These are phyloP conservation scores for Irpex sp. DNA, from an alignment of 1,284 basidiomycete species.

Conservation along the genomic window DNA sequence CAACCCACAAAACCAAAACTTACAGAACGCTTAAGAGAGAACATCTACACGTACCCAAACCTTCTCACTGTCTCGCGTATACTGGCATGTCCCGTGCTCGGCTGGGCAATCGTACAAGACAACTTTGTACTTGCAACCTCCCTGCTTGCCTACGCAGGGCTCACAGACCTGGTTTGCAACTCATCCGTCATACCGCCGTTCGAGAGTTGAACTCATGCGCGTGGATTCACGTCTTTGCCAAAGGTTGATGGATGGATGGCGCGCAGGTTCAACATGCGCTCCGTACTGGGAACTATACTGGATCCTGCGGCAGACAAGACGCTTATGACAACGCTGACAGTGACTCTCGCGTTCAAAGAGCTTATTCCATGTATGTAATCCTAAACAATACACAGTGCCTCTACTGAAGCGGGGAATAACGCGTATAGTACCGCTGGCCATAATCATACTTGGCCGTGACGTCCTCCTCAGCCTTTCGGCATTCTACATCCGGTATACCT, in stretches of 20 bases:
- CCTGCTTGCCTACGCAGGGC: conserved; percentile 83
- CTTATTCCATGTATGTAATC: conserved; percentile 73
- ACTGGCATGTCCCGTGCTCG: conserved; percentile 83
- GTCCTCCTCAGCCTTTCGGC: conserved; percentile 85
- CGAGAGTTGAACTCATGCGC: conserved; percentile 10
- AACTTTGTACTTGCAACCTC: conserved; percentile 79
- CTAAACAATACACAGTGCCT: not conserved
- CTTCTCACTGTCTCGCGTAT: conserved; percentile 87
- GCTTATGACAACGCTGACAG: conserved; percentile 91
- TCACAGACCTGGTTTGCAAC: conserved; percentile 81
- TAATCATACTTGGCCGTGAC: conserved; percentile 89
- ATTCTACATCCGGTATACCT: conserved; percentile 92
- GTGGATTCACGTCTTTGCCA: conserved; percentile 1
- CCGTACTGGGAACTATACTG: conserved; percentile 90
- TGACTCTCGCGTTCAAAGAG: conserved; percentile 81
- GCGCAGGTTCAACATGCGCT: conserved; percentile 78
- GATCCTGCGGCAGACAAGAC: conserved; percentile 98
- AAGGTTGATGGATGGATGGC: conserved; percentile 38
- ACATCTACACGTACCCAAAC: conserved; percentile 96
- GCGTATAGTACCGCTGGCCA: conserved; percentile 73
- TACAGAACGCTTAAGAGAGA: conserved; percentile 55
- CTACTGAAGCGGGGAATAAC: not conserved
- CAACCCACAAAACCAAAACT: conserved; percentile 3
- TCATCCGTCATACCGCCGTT: conserved; percentile 9
- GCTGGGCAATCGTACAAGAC: conserved; percentile 87